Percentiles rank a stretch among this genome's conserved stretches.
Evolutionary conservation across 108 stramenopile genomes (phyloP).

Genomic region (Aureococcus anophagefferens): DNA sequence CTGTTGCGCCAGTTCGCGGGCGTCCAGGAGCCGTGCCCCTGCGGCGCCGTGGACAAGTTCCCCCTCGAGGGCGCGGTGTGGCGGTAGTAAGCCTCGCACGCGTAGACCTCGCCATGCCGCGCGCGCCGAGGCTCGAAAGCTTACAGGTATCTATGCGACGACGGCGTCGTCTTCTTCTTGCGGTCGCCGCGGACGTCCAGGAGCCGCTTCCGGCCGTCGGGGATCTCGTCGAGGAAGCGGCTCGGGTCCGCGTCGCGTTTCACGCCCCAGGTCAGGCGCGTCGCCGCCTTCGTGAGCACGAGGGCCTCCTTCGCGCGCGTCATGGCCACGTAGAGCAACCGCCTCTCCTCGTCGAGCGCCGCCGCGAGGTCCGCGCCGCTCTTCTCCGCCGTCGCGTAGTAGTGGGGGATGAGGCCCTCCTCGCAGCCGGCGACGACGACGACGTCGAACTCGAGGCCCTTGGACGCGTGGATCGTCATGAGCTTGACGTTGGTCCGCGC

Average conservation of each 20-base stretch:
- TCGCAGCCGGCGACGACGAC: conserved; percentile 40
- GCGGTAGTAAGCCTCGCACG: too few relatives aligned
- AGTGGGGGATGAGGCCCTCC: background rate
- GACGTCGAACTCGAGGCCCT: conserved; percentile 82
- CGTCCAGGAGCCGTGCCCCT: too few relatives aligned
- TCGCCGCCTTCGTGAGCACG: conserved; percentile 35
- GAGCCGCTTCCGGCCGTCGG: too few relatives aligned
- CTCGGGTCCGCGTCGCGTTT: background rate
- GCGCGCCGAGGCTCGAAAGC: too few relatives aligned
- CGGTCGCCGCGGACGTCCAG: too few relatives aligned
- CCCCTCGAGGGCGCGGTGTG: too few relatives aligned
- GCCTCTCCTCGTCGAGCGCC: conserved; percentile 65
- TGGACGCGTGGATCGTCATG: conserved; percentile 80
- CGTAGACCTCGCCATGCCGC: too few relatives aligned
- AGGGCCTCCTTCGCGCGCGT: conserved; percentile 75
- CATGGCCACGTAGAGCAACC: conserved; percentile 85
- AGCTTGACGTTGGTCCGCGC: conserved; percentile 37
- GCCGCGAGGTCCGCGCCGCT: background rate
- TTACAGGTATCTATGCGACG: too few relatives aligned
- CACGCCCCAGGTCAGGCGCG: background rate
- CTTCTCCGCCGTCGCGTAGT: background rate
- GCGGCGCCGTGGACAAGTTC: too few relatives aligned
- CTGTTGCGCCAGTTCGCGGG: too few relatives aligned
- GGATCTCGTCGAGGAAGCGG: background rate
- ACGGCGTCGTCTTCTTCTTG: too few relatives aligned